Conservation (phyloP, 139 green algal genomes). For the Ettlia oleoabundans region DNA sequence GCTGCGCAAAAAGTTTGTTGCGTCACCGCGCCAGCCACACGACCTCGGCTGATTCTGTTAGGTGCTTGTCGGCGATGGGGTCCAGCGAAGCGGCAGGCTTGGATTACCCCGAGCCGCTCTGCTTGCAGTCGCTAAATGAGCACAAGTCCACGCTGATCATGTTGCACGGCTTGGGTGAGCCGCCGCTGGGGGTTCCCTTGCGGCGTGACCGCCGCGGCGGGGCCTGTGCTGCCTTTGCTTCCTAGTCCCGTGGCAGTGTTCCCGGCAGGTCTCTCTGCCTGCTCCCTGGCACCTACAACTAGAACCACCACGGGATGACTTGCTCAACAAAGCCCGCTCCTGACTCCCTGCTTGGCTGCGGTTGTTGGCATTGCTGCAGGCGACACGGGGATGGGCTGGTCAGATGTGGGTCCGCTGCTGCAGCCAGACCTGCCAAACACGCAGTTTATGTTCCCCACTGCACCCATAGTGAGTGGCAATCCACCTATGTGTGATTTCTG, state of each 20-base stretch:
- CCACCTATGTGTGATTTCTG: neutral
- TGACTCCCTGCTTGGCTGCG: too few species aligned
- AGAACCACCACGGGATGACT: neutral
- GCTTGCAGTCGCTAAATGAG: neutral
- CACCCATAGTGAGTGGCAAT: conserved; percentile 9
- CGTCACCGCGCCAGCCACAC: too few species aligned
- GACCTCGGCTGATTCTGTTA: too few species aligned
- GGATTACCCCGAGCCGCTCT: neutral
- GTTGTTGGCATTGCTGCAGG: too few species aligned
- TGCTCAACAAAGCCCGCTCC: too few species aligned
- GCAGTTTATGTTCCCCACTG: conserved; percentile 54
- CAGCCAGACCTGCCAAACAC: conserved; percentile 32
- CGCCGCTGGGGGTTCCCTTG: too few species aligned
- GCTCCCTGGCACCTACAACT: neutral
- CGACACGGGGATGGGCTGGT: conserved; percentile 50
- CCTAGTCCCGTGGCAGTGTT: neutral
- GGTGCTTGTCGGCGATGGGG: too few species aligned
- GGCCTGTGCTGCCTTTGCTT: neutral
- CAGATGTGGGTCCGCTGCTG: conserved; percentile 38
- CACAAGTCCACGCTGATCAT: conserved; percentile 34
- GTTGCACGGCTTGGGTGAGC: conserved; percentile 54
- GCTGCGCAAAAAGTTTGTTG: too few species aligned
- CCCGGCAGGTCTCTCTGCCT: neutral
- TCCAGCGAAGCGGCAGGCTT: too few species aligned
- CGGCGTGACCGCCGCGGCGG: neutral